phyloP scores from a whole-genome alignment of 257 asterid genomes.

The Solanum tarapatanum region DNA sequence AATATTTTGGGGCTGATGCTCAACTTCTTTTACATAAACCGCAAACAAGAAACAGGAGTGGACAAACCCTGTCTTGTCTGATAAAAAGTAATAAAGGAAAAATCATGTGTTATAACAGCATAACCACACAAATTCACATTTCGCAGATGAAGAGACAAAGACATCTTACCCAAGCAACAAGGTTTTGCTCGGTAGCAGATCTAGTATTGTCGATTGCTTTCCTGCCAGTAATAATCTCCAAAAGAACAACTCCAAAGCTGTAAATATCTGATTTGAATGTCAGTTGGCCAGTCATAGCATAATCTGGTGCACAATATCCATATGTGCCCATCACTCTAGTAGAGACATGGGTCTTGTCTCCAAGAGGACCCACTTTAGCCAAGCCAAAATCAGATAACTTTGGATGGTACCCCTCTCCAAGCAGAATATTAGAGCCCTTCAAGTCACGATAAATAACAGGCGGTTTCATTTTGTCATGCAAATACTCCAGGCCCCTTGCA shows the following conservation, averaged over 20 bases:
- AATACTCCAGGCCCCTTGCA: constrained; percentile 68
- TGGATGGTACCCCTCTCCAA: constrained; percentile 56
- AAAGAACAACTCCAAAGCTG: constrained; percentile 77
- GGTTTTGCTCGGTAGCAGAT: constrained; percentile 32
- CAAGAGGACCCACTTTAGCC: constrained; percentile 68
- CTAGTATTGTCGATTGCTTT: constrained; percentile 48
- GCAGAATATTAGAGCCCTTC: constrained; percentile 65
- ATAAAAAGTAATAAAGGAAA: not conserved
- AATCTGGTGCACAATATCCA: constrained; percentile 82
- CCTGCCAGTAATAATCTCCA: constrained; percentile 71
- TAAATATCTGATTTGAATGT: constrained; percentile 70
- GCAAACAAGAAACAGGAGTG: not conserved
- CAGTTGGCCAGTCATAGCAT: constrained; percentile 78
- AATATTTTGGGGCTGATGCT: not conserved
- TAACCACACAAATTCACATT: not conserved
- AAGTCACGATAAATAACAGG: constrained; percentile 74
- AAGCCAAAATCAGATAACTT: constrained; percentile 81
- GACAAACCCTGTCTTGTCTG: not conserved
- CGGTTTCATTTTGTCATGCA: constrained; percentile 62
- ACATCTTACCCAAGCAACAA: constrained; percentile 56
- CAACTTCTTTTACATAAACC: not conserved
- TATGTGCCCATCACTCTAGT: constrained; percentile 91
- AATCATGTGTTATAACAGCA: not conserved
- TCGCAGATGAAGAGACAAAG: not conserved
- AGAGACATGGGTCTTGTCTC: constrained; percentile 68